Evolutionary conservation across 305 asterid species (phyloP).

Genomic region (Fraxinus dipetala): DNA sequence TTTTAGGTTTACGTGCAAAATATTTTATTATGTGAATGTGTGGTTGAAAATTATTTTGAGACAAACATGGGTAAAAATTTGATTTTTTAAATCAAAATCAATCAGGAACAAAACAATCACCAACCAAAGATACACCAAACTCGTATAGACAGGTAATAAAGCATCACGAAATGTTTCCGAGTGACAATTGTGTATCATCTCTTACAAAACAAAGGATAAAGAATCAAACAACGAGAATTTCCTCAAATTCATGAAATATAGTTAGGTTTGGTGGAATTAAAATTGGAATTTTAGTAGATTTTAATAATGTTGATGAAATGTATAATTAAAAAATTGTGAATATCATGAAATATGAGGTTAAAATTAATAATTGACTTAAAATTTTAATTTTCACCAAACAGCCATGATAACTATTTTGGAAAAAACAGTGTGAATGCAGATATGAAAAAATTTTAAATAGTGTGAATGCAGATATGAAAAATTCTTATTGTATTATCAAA

Average conservation of each 20-base stretch:
- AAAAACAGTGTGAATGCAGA: background rate
- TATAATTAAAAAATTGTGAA: background rate
- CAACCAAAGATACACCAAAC: background rate
- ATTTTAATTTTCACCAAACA: too few relatives aligned
- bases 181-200: background rate
- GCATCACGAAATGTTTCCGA: background rate
- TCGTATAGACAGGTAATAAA: background rate
- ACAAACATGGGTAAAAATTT: too few relatives aligned
- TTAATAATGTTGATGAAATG: too few relatives aligned
- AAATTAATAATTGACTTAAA: too few relatives aligned
- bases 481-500: constrained; percentile 3
- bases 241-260: background rate
- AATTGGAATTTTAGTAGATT: too few relatives aligned
- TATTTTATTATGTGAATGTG: too few relatives aligned
- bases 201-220: background rate
- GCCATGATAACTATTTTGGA: background rate
- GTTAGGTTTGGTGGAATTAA: background rate
- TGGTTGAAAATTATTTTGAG: too few relatives aligned
- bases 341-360: too few relatives aligned
- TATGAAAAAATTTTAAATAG: too few relatives aligned
- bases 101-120: background rate
- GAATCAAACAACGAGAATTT: background rate
- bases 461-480: background rate
- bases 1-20: too few relatives aligned
- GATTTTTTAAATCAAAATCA: background rate